Base-by-base conservation (phyloP, 768 basidiomycete genomes). In the Naematelia encephala region DNA sequence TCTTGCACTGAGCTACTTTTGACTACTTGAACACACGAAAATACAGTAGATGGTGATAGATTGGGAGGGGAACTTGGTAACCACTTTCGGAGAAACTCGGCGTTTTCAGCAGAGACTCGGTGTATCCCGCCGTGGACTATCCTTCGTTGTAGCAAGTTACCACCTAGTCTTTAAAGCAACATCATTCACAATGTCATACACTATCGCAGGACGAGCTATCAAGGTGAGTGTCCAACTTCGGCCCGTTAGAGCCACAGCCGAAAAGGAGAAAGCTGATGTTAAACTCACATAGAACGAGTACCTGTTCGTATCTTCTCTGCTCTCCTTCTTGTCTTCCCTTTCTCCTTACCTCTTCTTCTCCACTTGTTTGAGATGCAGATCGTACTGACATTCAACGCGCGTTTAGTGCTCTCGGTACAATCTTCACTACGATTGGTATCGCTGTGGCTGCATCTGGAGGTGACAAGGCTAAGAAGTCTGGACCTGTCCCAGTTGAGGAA, bases 201-300 rank as follows among this genome's bases (percentile, higher is more conserved):
- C 53, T 50, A 77, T 77, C 64, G 75, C 75, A 43, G 75, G 75
- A 57, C 59, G 57, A 57, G 70, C 65, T 56, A 73, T 77, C 62
- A 77, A 77, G 66, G 75, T 77, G 64, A 59, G 75, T 64, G 49
- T 10, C 13, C 30, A 45, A 2, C 1, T 5, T 45, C n/a, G n/a
- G n/a, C n/a, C n/a, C n/a, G n/a, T n/a, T n/a, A n/a, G n/a, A n/a
- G 13, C 10, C 4, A 8, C 4, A 4, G 12, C 19, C 14, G 51
- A 43, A 42, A 21, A n/a, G 12, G 25, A 5, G 45, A 34, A 27
- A 29, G 50, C 55, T 60, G 21, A 59, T 45, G n/a, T 3, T n/a
- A n/a, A n/a, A n/a, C n/a, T n/a, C n/a, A n/a, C n/a, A n/a, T 30
- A 77, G 75, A 77, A 75, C 67, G 75, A 77, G 68, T 77, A 77